These are phyloP conservation scores for Poa pratensis DNA, from an alignment of 176 grass and related monocot genomes.

Conservation along the genomic window DNA sequence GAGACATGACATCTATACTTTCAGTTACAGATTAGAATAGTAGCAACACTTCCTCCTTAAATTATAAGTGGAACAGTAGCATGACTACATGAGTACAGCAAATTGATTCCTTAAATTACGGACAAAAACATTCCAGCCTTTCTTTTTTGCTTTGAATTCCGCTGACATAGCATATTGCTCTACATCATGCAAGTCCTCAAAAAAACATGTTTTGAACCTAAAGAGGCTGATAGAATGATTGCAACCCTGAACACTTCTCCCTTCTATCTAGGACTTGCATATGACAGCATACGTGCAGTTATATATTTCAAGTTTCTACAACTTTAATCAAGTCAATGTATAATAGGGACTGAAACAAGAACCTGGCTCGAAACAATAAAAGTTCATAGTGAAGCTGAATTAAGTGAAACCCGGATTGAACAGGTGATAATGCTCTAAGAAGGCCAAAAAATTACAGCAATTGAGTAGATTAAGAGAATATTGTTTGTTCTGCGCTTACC, in stretches of 20 bases:
- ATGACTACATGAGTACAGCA: not conserved
- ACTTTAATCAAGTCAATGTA: not conserved
- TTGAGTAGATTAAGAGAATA: slow-evolving; percentile 9
- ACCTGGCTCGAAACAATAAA: not conserved
- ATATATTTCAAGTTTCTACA: not conserved
- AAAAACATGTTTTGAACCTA: slow-evolving; percentile 13
- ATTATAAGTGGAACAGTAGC: slow-evolving; percentile 2
- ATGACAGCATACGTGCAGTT: not conserved
- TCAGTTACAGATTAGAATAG: slow-evolving; percentile 3
- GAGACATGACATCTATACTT: not conserved
- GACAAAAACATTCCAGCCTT: slow-evolving; percentile 5
- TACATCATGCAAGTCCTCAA: not conserved
- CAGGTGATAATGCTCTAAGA: not conserved
- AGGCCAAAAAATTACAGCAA: slow-evolving; percentile 5
- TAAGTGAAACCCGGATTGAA: slow-evolving; percentile 29
- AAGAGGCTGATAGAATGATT: slow-evolving; percentile 21
- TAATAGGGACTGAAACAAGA: slow-evolving; percentile 29
- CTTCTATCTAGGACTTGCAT: slow-evolving; percentile 23
- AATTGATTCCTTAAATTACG: not conserved
- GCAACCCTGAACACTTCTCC: not conserved
- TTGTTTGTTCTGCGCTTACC: slow-evolving; percentile 49
- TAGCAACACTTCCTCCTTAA: not conserved
- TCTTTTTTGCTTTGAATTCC: not conserved
- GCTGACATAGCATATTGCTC: slow-evolving; percentile 7
- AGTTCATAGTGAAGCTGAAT: slow-evolving; percentile 14